Evolutionary conservation across 352 stramenopile genomes (phyloP).

Genomic region (Saprolegnia diclina): DNA sequence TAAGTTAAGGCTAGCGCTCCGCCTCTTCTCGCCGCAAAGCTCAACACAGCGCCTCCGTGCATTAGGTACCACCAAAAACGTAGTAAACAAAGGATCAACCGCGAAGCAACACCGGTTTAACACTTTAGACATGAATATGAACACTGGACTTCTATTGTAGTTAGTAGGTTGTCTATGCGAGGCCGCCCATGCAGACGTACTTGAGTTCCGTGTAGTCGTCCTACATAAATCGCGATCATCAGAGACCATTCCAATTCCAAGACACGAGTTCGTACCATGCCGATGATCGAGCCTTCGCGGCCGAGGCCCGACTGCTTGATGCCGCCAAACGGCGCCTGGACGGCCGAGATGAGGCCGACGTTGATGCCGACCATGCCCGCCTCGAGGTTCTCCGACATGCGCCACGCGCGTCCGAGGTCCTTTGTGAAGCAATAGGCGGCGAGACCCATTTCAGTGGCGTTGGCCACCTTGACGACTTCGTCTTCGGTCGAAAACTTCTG

Average conservation of each 20-base stretch:
- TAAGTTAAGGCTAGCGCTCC: too few species aligned
- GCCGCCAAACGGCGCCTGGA: slow-evolving; percentile 85
- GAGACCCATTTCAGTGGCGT: slow-evolving; percentile 89
- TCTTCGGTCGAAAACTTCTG: slow-evolving; percentile 92
- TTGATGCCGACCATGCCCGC: slow-evolving; percentile 95
- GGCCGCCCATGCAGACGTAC: slow-evolving; percentile 85
- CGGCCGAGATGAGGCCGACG: slow-evolving; percentile 81
- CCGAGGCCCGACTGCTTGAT: slow-evolving; percentile 86
- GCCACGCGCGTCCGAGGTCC: slow-evolving; percentile 83
- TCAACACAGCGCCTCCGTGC: too few species aligned
- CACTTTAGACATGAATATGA: too few species aligned
- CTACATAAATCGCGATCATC: slow-evolving; percentile 29
- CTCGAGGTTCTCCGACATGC: slow-evolving; percentile 84
- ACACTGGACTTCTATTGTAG: background rate
- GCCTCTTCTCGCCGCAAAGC: too few species aligned
- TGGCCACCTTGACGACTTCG: slow-evolving; percentile 93
- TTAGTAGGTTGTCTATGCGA: slow-evolving; percentile 32
- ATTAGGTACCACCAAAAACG: too few species aligned
- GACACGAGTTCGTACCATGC: slow-evolving; percentile 52
- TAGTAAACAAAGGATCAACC: too few species aligned
- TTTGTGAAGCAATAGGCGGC: slow-evolving; percentile 94
- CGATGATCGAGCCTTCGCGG: slow-evolving; percentile 84
- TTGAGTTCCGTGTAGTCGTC: slow-evolving; percentile 97
- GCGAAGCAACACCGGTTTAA: too few species aligned
- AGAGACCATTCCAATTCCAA: slow-evolving; percentile 25